A percentile compares a stretch with the other conserved stretches of the same genome.
Evolutionary conservation across 768 basidiomycete genomes (phyloP).

Genomic region (Trametes gibbosa): DNA sequence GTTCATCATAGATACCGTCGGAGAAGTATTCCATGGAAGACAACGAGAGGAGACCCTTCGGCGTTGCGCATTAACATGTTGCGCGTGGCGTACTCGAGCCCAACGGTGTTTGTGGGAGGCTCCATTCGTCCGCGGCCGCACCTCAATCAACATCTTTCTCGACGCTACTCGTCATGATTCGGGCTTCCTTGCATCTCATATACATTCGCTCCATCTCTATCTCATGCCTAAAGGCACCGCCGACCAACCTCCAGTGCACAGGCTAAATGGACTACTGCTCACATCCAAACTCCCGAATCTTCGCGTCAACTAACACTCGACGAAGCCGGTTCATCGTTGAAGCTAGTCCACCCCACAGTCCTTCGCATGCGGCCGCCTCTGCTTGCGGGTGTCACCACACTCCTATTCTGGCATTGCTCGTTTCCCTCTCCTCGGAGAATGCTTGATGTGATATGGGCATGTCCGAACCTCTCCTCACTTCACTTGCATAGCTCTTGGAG

Average conservation of each 20-base stretch:
- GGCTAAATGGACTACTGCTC: too few relatives aligned
- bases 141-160: not conserved
- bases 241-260: too few relatives aligned
- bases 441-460: not conserved
- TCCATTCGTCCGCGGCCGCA: not conserved
- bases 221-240: too few relatives aligned
- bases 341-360: not conserved
- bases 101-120: not conserved
- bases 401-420: not conserved
- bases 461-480: not conserved
- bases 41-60: not conserved
- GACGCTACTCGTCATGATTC: not conserved
- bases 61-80: not conserved
- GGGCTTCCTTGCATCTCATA: not conserved
- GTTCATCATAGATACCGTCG: too few relatives aligned
- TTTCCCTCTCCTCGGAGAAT: not conserved
- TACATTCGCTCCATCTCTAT: too few relatives aligned
- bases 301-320: too few relatives aligned
- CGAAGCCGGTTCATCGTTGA: too few relatives aligned
- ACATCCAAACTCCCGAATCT: too few relatives aligned
- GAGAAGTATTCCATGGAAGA: too few relatives aligned
- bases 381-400: not conserved
- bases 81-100: not conserved
- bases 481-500: not conserved
- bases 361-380: not conserved